Conservation (phyloP, 305 asterid species). For the Rubia balearica region DNA sequence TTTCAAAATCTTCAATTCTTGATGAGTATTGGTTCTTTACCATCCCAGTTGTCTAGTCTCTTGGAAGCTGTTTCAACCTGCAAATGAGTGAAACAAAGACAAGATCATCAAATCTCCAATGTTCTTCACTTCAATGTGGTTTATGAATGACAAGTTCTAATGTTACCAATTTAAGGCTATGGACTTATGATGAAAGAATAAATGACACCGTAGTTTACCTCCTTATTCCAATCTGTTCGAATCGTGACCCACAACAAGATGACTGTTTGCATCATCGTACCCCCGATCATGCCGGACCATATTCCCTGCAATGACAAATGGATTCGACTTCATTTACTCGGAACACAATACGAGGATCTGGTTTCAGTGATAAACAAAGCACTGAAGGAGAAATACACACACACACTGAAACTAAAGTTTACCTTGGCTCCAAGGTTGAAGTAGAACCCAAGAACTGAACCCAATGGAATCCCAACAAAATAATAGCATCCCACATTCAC, state of each 20-base stretch:
- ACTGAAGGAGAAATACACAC: neutral
- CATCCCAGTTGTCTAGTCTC: neutral
- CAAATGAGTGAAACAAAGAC: neutral
- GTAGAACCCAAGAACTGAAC: conserved; percentile 44
- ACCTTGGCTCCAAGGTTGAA: conserved; percentile 61
- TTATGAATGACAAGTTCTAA: too few relatives aligned
- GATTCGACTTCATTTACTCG: neutral
- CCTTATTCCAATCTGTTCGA: conserved; percentile 62
- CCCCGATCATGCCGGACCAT: conserved; percentile 85
- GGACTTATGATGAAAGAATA: too few relatives aligned
- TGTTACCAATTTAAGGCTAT: too few relatives aligned
- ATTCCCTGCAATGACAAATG: conserved; percentile 41
- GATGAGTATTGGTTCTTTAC: neutral
- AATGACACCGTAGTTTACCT: conserved; percentile 30
- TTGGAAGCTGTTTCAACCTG: conserved; percentile 2
- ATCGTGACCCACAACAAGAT: conserved; percentile 65
- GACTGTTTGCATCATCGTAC: conserved; percentile 69
- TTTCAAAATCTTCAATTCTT: neutral
- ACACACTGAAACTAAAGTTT: neutral
- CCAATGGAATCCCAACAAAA: conserved; percentile 53
- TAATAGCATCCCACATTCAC: conserved; percentile 68
- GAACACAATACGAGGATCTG: neutral
- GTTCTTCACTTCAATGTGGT: neutral
- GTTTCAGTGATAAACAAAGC: neutral
- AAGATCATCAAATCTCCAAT: neutral